Evolutionary conservation across 257 asterid genomes (phyloP).

Genomic region (Nicotiana undulata): DNA sequence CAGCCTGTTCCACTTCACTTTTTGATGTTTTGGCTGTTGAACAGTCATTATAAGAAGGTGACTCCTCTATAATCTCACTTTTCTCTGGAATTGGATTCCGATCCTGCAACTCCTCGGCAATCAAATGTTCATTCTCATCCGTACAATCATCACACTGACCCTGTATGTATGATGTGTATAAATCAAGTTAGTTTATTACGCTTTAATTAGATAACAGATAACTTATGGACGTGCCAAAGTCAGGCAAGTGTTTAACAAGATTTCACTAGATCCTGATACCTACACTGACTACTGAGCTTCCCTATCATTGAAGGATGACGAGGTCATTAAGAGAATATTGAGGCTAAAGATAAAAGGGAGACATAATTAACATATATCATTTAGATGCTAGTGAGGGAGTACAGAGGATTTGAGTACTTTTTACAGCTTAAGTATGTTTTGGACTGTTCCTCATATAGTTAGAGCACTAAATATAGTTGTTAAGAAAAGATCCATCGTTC

Average conservation of each 20-base stretch:
- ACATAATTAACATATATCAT: not conserved
- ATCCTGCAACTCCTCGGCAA: slow-evolving; percentile 30
- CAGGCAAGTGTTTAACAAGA: not conserved
- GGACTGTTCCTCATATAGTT: not conserved
- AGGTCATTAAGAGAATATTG: not conserved
- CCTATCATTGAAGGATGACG: not conserved
- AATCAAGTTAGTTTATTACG: not conserved
- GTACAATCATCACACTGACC: slow-evolving; percentile 19
- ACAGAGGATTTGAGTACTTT: not conserved
- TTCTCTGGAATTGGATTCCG: slow-evolving; percentile 17
- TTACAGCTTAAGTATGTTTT: not conserved
- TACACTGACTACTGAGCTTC: not conserved
- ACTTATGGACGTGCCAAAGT: not conserved
- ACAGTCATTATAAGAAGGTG: slow-evolving; percentile 28
- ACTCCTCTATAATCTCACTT: slow-evolving; percentile 26
- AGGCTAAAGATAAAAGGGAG: not conserved
- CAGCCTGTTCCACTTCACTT: slow-evolving; percentile 48
- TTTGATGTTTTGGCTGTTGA: slow-evolving; percentile 29
- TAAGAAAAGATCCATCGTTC: not conserved
- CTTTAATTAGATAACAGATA: not conserved
- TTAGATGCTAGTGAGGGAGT: not conserved
- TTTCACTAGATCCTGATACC: slow-evolving; percentile 3
- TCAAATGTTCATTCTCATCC: slow-evolving; percentile 27
- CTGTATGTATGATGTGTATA: slow-evolving; percentile 28
- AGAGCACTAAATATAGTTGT: not conserved